These are phyloP conservation scores for Claviceps maximensis DNA, from an alignment of 2,329 filamentous ascomycete species.

Conservation along the genomic window DNA sequence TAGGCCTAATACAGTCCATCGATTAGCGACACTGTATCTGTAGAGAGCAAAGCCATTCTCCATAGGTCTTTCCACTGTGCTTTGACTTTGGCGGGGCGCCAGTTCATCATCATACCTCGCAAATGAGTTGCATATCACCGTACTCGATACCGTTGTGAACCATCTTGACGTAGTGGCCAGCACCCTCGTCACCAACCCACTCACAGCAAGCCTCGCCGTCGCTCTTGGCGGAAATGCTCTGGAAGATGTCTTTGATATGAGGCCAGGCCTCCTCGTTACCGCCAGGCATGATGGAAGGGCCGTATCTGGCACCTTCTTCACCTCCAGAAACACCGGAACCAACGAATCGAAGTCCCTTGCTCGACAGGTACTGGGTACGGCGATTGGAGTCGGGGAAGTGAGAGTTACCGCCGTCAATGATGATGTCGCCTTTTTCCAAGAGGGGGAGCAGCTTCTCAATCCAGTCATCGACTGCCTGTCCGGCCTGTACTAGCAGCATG, in stretches of 20 bases:
- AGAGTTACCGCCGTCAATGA: constrained; percentile 97
- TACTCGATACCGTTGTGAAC: constrained; percentile 99
- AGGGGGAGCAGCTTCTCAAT: constrained; percentile 86
- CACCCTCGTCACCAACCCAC: constrained; percentile 98
- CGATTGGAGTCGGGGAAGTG: constrained; percentile 99
- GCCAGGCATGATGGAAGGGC: constrained; percentile 96
- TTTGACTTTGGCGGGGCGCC: background rate
- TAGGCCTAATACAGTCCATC: constrained; percentile 54
- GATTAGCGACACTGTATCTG: background rate
- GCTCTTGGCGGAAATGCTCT: constrained; percentile 94
- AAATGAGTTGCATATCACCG: constrained; percentile 99
- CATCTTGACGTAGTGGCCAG: constrained; percentile 99
- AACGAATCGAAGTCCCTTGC: constrained; percentile 90
- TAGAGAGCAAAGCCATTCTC: background rate
- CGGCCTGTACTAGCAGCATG: constrained; percentile 98
- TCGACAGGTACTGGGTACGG: constrained; percentile 73
- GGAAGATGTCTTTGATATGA: constrained; percentile 97
- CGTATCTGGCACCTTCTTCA: constrained; percentile 97
- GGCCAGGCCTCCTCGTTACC: constrained; percentile 97
- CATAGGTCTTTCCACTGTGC: background rate
- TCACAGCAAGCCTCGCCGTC: constrained; percentile 96
- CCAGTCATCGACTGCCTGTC: constrained; percentile 96
- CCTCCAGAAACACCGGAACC: constrained; percentile 96
- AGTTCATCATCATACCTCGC: constrained; percentile 56
- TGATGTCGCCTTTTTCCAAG: constrained; percentile 81